Evolutionary conservation across 148 eudicot species (phyloP).

Genomic region (Dianthus caryophyllus): DNA sequence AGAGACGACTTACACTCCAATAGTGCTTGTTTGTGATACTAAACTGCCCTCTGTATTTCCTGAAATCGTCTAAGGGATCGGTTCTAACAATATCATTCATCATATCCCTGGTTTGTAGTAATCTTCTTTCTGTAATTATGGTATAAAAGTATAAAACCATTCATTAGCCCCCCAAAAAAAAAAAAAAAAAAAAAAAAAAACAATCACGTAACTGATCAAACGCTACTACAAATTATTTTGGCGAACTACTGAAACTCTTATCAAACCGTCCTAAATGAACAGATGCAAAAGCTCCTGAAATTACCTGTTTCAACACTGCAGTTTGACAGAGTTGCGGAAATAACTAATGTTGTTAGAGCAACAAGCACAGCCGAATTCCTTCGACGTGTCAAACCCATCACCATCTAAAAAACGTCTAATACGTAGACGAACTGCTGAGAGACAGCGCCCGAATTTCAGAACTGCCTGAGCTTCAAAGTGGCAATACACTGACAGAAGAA

Average conservation of each 20-base stretch:
- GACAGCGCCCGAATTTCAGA: background rate
- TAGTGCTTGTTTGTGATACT: constrained; percentile 61
- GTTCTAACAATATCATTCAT: constrained; percentile 45
- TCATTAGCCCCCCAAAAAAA: too few relatives aligned
- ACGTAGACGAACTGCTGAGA: background rate
- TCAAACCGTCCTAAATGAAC: background rate
- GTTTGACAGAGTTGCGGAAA: background rate
- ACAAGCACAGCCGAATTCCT: constrained; percentile 3
- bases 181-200: too few relatives aligned
- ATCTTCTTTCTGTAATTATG: constrained; percentile 30
- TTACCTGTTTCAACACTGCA: constrained; percentile 22
- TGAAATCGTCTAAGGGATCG: constrained; percentile 55
- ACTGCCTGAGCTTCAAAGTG: background rate
- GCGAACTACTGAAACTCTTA: too few relatives aligned
- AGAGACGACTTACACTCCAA: constrained; percentile 62
- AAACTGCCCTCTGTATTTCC: constrained; percentile 65
- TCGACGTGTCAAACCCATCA: constrained; percentile 8
- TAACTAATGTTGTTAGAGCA: constrained; percentile 11
- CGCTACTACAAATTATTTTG: too few relatives aligned
- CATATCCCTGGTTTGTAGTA: constrained; percentile 24
- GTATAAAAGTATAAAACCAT: too few relatives aligned
- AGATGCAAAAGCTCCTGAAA: background rate
- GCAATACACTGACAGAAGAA: background rate
- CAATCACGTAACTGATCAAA: too few relatives aligned
- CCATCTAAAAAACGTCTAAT: background rate